A percentile compares a stretch with the other conserved stretches of the same genome.
Evolutionary conservation across 2,329 filamentous ascomycete genomes (phyloP).

Genomic region (Beauveria scarabaeidicola): DNA sequence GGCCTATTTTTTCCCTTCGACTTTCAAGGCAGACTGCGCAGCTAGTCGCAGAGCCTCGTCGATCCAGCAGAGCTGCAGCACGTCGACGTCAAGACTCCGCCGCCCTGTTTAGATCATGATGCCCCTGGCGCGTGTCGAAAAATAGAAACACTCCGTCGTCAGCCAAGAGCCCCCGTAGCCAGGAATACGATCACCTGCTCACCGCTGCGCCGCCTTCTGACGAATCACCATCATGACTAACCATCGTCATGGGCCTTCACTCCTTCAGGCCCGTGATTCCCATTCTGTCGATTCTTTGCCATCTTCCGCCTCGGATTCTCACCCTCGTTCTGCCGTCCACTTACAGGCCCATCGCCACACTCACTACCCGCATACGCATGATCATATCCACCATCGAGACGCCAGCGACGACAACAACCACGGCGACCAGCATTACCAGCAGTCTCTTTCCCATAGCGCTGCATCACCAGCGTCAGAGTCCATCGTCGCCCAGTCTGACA

Average conservation of each 20-base stretch:
- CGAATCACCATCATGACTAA: constrained; percentile 25
- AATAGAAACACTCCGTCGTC: constrained; percentile 15
- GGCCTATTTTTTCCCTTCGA: background rate
- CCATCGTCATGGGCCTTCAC: constrained; percentile 28
- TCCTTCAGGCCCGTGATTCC: constrained; percentile 27
- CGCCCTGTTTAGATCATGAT: constrained; percentile 12
- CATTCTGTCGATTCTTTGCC: constrained; percentile 1
- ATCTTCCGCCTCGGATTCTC: constrained; percentile 17
- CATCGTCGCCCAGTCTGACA: constrained; percentile 19
- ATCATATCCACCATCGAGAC: constrained; percentile 20
- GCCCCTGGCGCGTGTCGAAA: constrained; percentile 13
- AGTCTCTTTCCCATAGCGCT: background rate
- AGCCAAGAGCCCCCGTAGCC: constrained; percentile 13
- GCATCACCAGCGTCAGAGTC: constrained; percentile 9
- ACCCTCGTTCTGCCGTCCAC: constrained; percentile 19
- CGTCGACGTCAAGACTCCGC: constrained; percentile 8
- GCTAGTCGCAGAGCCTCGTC: background rate
- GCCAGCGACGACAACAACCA: constrained; percentile 15
- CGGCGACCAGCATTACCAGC: constrained; percentile 11
- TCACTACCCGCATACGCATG: constrained; percentile 12
- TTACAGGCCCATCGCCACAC: constrained; percentile 17
- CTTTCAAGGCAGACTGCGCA: background rate
- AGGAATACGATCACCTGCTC: constrained; percentile 15
- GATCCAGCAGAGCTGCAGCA: background rate
- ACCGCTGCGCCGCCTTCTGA: constrained; percentile 15